phyloP scores from a whole-genome alignment of 2,329 filamentous ascomycete species.

The Alternaria ethzedia region DNA sequence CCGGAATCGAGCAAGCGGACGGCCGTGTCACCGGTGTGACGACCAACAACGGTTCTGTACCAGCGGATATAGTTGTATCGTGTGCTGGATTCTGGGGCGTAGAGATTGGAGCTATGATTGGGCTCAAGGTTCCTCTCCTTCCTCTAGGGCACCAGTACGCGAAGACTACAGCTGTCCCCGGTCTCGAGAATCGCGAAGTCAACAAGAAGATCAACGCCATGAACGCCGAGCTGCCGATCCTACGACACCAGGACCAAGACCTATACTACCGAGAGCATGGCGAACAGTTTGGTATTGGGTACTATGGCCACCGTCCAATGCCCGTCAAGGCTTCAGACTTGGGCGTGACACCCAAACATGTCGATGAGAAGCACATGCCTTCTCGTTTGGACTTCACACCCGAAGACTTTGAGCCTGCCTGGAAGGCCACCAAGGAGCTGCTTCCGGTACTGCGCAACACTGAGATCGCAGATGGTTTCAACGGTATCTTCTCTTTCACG shows the following conservation, averaged over 20 bases:
- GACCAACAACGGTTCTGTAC: slow-evolving; percentile 57
- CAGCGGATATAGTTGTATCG: slow-evolving; percentile 67
- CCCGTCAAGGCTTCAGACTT: slow-evolving; percentile 63
- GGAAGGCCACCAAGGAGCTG: slow-evolving; percentile 62
- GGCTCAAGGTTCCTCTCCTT: slow-evolving; percentile 63
- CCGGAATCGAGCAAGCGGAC: slow-evolving; percentile 59
- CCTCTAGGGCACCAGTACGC: slow-evolving; percentile 70
- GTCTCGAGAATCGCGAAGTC: slow-evolving; percentile 50
- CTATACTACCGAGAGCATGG: slow-evolving; percentile 71
- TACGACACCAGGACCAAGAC: slow-evolving; percentile 68
- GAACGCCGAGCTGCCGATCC: slow-evolving; percentile 62
- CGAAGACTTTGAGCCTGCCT: slow-evolving; percentile 66
- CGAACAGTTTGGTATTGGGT: slow-evolving; percentile 67
- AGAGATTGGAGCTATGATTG: slow-evolving; percentile 68
- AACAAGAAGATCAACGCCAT: slow-evolving; percentile 54
- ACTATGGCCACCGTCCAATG: slow-evolving; percentile 68
- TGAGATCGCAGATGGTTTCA: slow-evolving; percentile 66
- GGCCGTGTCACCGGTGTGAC: slow-evolving; percentile 63
- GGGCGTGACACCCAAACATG: slow-evolving; percentile 59
- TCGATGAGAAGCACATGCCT: slow-evolving; percentile 67
- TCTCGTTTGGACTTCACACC: slow-evolving; percentile 66
- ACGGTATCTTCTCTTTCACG: slow-evolving; percentile 71
- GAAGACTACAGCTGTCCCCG: slow-evolving; percentile 63
- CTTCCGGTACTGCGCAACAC: slow-evolving; percentile 60
- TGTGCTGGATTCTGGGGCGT: slow-evolving; percentile 72